These are phyloP conservation scores for Tricholomella constricta DNA, from an alignment of 768 basidiomycete species.

Conservation along the genomic window DNA sequence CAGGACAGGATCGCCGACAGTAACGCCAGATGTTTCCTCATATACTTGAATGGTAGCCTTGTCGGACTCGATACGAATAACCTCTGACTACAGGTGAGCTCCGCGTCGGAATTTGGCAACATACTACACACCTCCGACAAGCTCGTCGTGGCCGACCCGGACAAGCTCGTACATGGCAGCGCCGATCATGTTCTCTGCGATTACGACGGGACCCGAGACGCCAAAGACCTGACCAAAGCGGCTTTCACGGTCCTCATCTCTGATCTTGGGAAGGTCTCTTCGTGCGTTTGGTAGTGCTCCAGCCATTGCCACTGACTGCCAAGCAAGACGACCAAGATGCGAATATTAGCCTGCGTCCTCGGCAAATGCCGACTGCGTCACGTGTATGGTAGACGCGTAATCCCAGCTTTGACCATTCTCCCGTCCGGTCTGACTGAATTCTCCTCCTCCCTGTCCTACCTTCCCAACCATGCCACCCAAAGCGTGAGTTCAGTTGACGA, in stretches of 20 bases:
- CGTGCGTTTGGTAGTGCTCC: conserved; percentile 92
- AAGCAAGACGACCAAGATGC: too few relatives aligned
- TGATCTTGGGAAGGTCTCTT: conserved; percentile 82
- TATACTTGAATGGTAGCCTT: conserved; percentile 99
- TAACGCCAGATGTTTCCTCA: conserved; percentile 98
- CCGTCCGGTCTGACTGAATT: too few relatives aligned
- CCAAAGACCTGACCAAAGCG: conserved; percentile 88
- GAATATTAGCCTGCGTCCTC: too few relatives aligned
- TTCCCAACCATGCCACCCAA: conserved; percentile 80
- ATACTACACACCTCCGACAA: conserved; percentile 80
- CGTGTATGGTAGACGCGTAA: conserved; percentile 39
- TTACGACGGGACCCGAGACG: conserved; percentile 97
- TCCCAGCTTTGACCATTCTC: conserved; percentile 20
- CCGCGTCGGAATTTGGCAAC: not conserved
- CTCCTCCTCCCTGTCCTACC: conserved; percentile 5
- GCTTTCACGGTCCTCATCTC: conserved; percentile 88
- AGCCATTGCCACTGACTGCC: conserved; percentile 65
- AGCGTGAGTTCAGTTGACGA: conserved; percentile 63
- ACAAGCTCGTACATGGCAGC: conserved; percentile 98
- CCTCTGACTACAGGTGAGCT: conserved; percentile 60
- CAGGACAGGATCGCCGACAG: conserved; percentile 97
- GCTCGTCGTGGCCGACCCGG: conserved; percentile 96
- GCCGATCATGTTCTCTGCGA: conserved; percentile 94
- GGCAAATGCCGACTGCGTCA: conserved; percentile 24
- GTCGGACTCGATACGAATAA: conserved; percentile 97